Percentiles rank a stretch among this genome's conserved stretches.
phyloP scores from a whole-genome alignment of 2,329 filamentous ascomycete genomes.

The Fusarium metavorans region DNA sequence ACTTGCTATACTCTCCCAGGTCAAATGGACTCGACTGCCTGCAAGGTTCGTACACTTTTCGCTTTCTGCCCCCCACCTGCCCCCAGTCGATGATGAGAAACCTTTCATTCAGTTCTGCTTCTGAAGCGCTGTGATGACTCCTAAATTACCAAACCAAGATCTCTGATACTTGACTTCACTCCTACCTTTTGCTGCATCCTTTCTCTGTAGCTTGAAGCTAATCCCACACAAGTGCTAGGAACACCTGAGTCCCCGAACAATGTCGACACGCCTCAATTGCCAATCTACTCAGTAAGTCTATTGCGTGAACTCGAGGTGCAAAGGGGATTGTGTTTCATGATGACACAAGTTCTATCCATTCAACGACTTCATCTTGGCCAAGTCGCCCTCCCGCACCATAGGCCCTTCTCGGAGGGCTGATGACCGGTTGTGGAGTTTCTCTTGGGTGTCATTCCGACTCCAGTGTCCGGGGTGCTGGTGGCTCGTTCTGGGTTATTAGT shows the following conservation, averaged over 20 bases:
- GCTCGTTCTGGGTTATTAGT: conserved; percentile 66
- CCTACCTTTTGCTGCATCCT: conserved; percentile 4
- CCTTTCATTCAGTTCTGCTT: conserved; percentile 78
- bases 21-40: neutral
- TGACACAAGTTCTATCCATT: conserved; percentile 78
- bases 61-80: neutral
- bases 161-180: conserved; percentile 60
- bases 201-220: conserved; percentile 12
- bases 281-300: conserved; percentile 23
- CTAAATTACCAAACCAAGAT: conserved; percentile 73
- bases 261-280: neutral
- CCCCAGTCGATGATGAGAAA: conserved; percentile 71
- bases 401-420: conserved; percentile 57
- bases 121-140: conserved; percentile 76
- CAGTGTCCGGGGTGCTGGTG: conserved; percentile 60
- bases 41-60: conserved; percentile 25
- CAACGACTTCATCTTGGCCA: conserved; percentile 75
- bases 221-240: conserved; percentile 15
- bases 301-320: neutral
- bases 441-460: conserved; percentile 69
- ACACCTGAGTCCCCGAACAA: neutral
- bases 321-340: conserved; percentile 44
- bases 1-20: conserved; percentile 2
- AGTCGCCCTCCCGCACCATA: conserved; percentile 81
- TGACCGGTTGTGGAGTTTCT: conserved; percentile 82